These are phyloP conservation scores for Xylaria sp. DNA, from an alignment of 2,329 filamentous ascomycete species.

Conservation along the genomic window DNA sequence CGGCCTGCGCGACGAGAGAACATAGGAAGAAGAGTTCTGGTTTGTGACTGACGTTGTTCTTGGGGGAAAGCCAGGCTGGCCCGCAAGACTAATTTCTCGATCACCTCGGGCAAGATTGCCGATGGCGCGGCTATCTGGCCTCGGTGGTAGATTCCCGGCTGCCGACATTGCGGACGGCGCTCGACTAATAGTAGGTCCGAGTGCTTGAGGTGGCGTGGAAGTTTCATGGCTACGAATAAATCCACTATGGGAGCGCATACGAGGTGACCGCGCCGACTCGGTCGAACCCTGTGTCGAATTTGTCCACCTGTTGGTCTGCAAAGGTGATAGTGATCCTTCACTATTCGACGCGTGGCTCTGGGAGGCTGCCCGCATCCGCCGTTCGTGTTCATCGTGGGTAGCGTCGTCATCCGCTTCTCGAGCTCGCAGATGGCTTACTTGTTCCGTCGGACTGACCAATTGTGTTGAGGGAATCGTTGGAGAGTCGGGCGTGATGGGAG, in stretches of 20 bases:
- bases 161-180: constrained; percentile 40
- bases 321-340: constrained; percentile 46
- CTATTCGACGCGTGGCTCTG: constrained; percentile 43
- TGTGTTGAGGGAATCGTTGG: constrained; percentile 49
- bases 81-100: constrained; percentile 32
- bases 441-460: constrained; percentile 41
- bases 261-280: constrained; percentile 33
- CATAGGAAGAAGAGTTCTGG: constrained; percentile 35
- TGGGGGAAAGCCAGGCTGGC: constrained; percentile 41
- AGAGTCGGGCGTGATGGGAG: constrained; percentile 45
- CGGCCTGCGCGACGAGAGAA: constrained; percentile 45
- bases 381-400: constrained; percentile 42
- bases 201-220: constrained; percentile 31
- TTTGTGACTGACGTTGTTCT: constrained; percentile 44
- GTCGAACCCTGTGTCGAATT: constrained; percentile 48
- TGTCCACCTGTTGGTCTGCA: constrained; percentile 48
- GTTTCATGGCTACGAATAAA: constrained; percentile 39
- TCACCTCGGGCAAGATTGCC: constrained; percentile 30
- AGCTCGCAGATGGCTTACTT: constrained; percentile 32
- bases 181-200: constrained; percentile 34
- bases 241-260: constrained; percentile 38
- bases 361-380: constrained; percentile 44
- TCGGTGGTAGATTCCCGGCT: constrained; percentile 37
- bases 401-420: constrained; percentile 34
- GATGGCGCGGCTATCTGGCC: constrained; percentile 41